Conservation (phyloP, 2,329 filamentous ascomycete species). For the Hypoxylon sp. region DNA sequence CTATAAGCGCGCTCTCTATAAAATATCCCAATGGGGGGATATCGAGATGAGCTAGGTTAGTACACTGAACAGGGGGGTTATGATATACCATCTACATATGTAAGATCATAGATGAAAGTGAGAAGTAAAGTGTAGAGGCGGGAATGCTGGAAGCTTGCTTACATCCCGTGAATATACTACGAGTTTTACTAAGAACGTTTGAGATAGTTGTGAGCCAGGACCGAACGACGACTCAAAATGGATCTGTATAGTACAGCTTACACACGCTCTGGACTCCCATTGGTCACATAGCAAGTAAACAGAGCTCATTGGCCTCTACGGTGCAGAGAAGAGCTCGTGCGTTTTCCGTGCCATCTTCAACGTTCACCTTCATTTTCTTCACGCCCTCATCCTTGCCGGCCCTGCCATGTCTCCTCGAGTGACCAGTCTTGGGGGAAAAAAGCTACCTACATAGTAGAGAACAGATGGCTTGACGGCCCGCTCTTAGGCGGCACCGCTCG, state of each 20-base stretch:
- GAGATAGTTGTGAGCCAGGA: conserved; percentile 11
- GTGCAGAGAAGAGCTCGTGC: conserved; percentile 33
- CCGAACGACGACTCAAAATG: conserved; percentile 10
- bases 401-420: conserved; percentile 30
- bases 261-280: conserved; percentile 42
- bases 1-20: background rate
- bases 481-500: background rate
- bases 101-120: conserved; percentile 15
- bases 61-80: too few relatives aligned
- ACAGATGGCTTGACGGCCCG: background rate
- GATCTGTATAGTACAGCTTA: conserved; percentile 31
- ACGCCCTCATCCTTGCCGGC: conserved; percentile 25
- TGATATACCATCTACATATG: too few relatives aligned
- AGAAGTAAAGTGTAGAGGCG: background rate
- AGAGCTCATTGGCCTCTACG: conserved; percentile 19
- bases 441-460: conserved; percentile 6
- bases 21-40: conserved; percentile 12
- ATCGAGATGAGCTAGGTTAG: background rate
- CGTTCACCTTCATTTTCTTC: conserved; percentile 18
- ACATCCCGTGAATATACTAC: background rate
- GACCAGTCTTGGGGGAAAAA: conserved; percentile 28
- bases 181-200: conserved; percentile 5
- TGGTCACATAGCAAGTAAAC: conserved; percentile 34
- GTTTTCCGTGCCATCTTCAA: conserved; percentile 32
- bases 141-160: conserved; percentile 6